phyloP scores from a whole-genome alignment of 1,284 basidiomycete species.

The Moesziomyces antarcticus region DNA sequence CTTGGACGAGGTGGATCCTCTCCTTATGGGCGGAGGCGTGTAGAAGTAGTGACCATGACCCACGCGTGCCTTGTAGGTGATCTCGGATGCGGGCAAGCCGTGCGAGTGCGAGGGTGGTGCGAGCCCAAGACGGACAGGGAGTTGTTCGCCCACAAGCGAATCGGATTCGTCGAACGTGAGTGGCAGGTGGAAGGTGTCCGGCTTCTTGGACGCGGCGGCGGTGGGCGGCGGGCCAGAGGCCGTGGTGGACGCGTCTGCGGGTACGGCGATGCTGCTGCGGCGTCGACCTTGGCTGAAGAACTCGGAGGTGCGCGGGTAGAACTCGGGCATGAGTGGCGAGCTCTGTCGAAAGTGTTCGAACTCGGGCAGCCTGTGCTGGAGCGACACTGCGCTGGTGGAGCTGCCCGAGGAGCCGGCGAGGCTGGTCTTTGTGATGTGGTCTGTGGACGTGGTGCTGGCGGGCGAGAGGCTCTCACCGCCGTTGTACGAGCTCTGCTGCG shows the following conservation, averaged over 20 bases:
- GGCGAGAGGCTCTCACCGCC: conserved; percentile 31
- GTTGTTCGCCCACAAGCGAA: conserved; percentile 28
- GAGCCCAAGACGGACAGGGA: conserved; percentile 54
- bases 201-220: conserved; percentile 15
- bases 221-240: background rate
- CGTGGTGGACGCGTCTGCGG: conserved; percentile 9
- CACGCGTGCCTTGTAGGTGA: conserved; percentile 39
- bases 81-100: conserved; percentile 17
- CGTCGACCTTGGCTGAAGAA: conserved; percentile 46
- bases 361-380: conserved; percentile 39
- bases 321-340: conserved; percentile 35
- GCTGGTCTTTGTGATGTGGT: conserved; percentile 19
- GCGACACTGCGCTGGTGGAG: conserved; percentile 11
- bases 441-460: conserved; percentile 28
- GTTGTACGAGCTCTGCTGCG: conserved; percentile 27
- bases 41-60: conserved; percentile 55
- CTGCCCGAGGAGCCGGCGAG: conserved; percentile 21
- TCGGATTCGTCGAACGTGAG: conserved; percentile 35
- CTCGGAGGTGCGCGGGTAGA: conserved; percentile 43
- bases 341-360: conserved; percentile 49
- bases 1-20: background rate
- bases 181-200: conserved; percentile 29
- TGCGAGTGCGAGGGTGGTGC: conserved; percentile 45
- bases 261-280: conserved; percentile 25
- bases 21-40: conserved; percentile 39